Base-by-base conservation (phyloP, 2,329 filamentous ascomycete species). In the Plectosphaerella cucumerina region DNA sequence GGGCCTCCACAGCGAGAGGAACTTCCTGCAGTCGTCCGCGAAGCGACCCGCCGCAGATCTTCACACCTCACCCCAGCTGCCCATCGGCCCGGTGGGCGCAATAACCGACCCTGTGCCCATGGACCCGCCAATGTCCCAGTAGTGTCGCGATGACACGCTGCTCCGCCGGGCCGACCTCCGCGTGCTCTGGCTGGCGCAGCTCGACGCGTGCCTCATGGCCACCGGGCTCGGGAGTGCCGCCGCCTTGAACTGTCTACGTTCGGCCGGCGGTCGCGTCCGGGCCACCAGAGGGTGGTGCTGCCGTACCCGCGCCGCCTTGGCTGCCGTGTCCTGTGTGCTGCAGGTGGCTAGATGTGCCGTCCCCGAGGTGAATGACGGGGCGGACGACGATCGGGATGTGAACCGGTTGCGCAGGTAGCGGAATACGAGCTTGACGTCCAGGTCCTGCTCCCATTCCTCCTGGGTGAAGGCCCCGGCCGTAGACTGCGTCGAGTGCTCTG, bases 361-460 rank as follows among this genome's bases (percentile, higher is more conserved):
- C 15, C 73, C 70, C 43, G 74, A 62, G 14, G 72, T 68, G 57
- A 69, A 68, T 21, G 64, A 60, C 46, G 74, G 67, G 58, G 62
- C 68, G 54, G 72, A 67, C 49, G 68, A 65, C 18, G 74, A 65
- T 6, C 73, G 71, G 15, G 80, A 73, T 52, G 82, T 76, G 66
- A 96, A 93, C 53, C 89, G 85, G 17, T 83, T 87, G 52, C 86
- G 82, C 26, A 96, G 78, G 64, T 94, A 97, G 46, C 86, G 84
- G 73, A 97, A 97, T 33, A 97, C 89, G 66, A 96, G 87, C 64
- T 88, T 89, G 57, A 97, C 82, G 62, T 97, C 92, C 5, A 97
- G 79, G 49, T 96, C 89, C 53, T 87, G 85, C 69, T 97, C 92
- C 94, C 94, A 99, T 63, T 96, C 94, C 34, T 94, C 89, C 60